These are phyloP conservation scores for Aureoboletus auriporus DNA, from an alignment of 768 basidiomycete species.

Conservation along the genomic window DNA sequence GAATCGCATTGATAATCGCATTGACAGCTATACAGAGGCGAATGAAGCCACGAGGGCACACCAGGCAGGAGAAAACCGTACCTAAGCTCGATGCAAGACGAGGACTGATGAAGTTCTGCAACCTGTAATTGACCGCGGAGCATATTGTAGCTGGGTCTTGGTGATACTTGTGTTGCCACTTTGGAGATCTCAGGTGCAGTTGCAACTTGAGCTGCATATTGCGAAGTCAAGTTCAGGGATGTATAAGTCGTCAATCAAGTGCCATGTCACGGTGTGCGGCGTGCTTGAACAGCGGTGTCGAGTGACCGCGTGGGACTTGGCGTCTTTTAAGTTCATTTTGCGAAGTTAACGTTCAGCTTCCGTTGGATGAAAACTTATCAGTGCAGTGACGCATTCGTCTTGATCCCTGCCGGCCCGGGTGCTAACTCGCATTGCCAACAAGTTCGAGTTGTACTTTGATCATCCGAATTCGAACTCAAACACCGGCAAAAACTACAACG, in stretches of 20 bases:
- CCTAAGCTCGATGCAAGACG: slow-evolving; percentile 28
- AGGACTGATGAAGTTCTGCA: slow-evolving; percentile 24
- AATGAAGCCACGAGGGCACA: neutral
- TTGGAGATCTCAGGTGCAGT: slow-evolving; percentile 13
- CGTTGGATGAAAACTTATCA: no score
- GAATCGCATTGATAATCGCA: slow-evolving; percentile 45
- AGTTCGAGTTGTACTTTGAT: no score
- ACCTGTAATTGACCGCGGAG: slow-evolving; percentile 17
- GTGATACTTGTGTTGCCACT: slow-evolving; percentile 22
- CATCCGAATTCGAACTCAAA: no score
- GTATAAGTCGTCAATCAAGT: neutral
- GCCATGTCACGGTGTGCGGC: neutral
- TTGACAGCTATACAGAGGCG: slow-evolving; percentile 41
- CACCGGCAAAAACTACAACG: no score
- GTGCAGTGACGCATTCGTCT: no score
- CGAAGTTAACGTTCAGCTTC: no score
- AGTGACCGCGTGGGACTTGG: slow-evolving; percentile 13
- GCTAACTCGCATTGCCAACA: no score
- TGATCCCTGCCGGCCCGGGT: no score
- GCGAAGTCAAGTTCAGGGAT: neutral
- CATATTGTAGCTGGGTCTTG: slow-evolving; percentile 29
- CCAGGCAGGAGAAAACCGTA: slow-evolving; percentile 5
- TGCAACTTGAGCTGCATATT: slow-evolving; percentile 25
- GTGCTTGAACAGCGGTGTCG: slow-evolving; percentile 2
- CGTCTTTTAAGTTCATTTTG: no score